Evolutionary conservation across 257 asterid genomes (phyloP), one percentile per base, ranked within the genome.

Genomic region (Primulina eburnea): DNA sequence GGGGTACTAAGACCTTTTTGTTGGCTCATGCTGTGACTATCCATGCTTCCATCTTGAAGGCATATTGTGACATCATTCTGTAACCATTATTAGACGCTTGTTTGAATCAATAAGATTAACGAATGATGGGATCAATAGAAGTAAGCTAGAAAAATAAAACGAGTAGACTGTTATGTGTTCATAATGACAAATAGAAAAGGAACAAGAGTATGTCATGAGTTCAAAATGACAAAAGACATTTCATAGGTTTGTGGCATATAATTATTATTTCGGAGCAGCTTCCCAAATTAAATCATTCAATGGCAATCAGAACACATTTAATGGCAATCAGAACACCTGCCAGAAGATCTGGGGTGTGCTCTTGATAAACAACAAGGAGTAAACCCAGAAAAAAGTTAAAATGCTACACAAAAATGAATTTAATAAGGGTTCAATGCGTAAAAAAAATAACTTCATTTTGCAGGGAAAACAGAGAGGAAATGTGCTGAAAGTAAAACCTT

Each of bases 1-100:
- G 99, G 97, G 12, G 97, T 94, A 65, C 82, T 85, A 81, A 86
- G 87, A 68, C 82, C 79, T 80, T 90, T 94, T 75, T 85, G 88
- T 74, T 74, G 85, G 70, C 72, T 73, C 76, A 69, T 72, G 85
- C 76, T 70, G 72, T 74, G 72, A 62, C 73, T 74, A 55, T 62
- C 78, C 33, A 61, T 73, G 73, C 91, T 83, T 81, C 79, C 92
- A 68, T 75, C 89, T 77, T 53, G 78, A 67, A 70, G 74, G 69
- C 70, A 4, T 63, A 71, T 86, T 33, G 75, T 83, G 72, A 29
- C 78, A 80, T 50, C 81, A 81, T 76, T 81, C 90, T 89, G 77
- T 30, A 38, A 62, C 80, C 73, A 62, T 50, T 67, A 74, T 60
- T 26, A 71, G 37, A 28, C 59, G 60, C n/a, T 35, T 73, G 74